These are phyloP conservation scores for Mucor ambiguus DNA, from an alignment of 371 early-diverging fungal genomes.

Conservation along the genomic window DNA sequence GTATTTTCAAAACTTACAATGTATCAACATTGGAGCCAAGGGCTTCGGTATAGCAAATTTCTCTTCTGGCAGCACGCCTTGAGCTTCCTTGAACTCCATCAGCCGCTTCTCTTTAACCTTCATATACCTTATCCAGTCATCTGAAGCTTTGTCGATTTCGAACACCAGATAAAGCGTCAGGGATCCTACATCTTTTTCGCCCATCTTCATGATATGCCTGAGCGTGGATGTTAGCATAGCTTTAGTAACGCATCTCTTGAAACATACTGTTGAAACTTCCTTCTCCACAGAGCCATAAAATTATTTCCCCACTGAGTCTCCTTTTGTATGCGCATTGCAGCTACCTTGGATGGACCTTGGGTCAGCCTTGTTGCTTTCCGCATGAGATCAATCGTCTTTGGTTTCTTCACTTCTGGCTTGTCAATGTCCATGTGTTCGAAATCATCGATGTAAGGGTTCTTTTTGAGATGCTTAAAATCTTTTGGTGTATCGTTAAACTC, in stretches of 20 bases:
- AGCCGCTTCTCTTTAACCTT: neutral
- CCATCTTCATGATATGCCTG: slow-evolving; percentile 6
- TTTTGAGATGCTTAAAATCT: neutral
- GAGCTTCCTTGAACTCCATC: neutral
- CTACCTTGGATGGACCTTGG: neutral
- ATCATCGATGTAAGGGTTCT: neutral
- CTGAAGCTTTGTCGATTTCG: neutral
- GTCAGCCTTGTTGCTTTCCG: neutral
- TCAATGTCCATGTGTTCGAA: neutral
- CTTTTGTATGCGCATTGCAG: neutral
- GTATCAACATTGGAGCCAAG: neutral
- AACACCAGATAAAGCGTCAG: slow-evolving; percentile 5
- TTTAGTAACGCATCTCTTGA: neutral
- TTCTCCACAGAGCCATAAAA: neutral
- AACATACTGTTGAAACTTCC: neutral
- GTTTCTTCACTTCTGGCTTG: neutral
- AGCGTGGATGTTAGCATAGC: neutral
- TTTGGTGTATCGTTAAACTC: neutral
- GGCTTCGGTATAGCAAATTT: neutral
- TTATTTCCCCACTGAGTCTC: neutral
- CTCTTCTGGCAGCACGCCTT: neutral
- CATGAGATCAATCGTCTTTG: neutral
- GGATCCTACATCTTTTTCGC: neutral
- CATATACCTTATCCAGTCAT: neutral
- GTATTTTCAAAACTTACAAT: neutral